These are phyloP conservation scores for Ceratonia siliqua DNA, from an alignment of 306 rosid species.

Conservation along the genomic window DNA sequence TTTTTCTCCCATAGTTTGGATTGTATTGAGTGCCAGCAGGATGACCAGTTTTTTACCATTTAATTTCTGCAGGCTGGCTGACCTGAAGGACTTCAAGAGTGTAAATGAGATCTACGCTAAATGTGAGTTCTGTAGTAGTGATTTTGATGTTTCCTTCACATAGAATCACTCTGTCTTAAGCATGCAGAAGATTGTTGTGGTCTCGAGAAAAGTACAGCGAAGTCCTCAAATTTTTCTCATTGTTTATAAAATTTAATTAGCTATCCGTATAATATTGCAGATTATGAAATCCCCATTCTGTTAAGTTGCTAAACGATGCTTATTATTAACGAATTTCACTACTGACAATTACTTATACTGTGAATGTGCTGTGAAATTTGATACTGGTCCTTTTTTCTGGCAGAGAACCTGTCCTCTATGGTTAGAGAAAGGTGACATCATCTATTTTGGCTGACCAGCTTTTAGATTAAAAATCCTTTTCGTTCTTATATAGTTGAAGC, in stretches of 20 bases:
- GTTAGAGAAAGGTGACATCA: not conserved
- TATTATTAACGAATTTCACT: constrained; percentile 10
- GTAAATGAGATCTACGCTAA: constrained; percentile 88
- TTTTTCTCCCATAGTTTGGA: constrained; percentile 8
- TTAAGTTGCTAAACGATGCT: constrained; percentile 5
- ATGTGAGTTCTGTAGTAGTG: constrained; percentile 59
- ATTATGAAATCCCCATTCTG: not conserved
- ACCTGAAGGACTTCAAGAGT: constrained; percentile 84
- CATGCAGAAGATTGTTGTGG: not conserved
- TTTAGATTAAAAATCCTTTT: constrained; percentile 5
- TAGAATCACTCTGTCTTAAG: constrained; percentile 2
- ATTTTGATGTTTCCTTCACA: constrained; percentile 22
- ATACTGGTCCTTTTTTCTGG: not conserved
- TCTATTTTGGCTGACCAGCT: not conserved
- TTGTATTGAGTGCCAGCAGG: constrained; percentile 1
- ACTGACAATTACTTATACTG: not conserved
- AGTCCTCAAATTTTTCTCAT: not conserved
- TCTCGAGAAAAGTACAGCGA: not conserved
- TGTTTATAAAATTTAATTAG: not conserved
- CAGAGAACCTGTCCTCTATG: not conserved
- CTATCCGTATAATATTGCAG: not conserved
- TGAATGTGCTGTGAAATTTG: not conserved
- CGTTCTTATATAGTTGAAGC: not conserved
- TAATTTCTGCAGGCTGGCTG: constrained; percentile 78
- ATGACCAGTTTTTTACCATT: constrained; percentile 19